Conservation (phyloP, 2,329 filamentous ascomycete species). For the Penicillium occitanis region DNA sequence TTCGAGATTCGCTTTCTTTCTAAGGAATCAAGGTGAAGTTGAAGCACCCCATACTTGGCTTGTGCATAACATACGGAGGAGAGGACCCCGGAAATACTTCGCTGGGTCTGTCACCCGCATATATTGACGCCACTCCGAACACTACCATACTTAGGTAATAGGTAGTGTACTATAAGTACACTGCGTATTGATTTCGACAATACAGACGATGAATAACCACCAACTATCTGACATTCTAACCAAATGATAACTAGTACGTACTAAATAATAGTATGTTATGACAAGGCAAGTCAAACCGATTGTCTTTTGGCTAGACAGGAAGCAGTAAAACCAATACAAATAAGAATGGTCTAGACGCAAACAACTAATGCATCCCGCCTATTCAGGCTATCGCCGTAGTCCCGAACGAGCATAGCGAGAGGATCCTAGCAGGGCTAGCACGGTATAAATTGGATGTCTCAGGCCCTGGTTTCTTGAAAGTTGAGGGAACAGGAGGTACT, state of each 20-base stretch:
- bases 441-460: conserved; percentile 10
- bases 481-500: neutral
- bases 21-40: no score
- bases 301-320: neutral
- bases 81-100: conserved; percentile 3
- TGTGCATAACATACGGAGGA: neutral
- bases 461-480: neutral
- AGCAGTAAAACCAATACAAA: neutral
- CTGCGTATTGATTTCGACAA: neutral
- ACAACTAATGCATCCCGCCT: neutral
- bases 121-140: neutral
- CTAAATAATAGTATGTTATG: no score
- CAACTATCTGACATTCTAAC: no score
- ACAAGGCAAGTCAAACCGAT: conserved; percentile 9
- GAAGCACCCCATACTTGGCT: conserved; percentile 7
- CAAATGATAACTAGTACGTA: no score
- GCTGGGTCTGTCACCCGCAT: neutral
- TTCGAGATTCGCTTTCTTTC: neutral
- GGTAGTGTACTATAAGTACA: neutral
- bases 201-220: neutral
- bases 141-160: neutral
- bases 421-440: conserved; percentile 5
- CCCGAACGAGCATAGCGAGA: neutral
- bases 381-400: neutral
- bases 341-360: conserved; percentile 7